phyloP scores from a whole-genome alignment of 108 stramenopile species.

The Pseudonitzschia delicatissima region DNA sequence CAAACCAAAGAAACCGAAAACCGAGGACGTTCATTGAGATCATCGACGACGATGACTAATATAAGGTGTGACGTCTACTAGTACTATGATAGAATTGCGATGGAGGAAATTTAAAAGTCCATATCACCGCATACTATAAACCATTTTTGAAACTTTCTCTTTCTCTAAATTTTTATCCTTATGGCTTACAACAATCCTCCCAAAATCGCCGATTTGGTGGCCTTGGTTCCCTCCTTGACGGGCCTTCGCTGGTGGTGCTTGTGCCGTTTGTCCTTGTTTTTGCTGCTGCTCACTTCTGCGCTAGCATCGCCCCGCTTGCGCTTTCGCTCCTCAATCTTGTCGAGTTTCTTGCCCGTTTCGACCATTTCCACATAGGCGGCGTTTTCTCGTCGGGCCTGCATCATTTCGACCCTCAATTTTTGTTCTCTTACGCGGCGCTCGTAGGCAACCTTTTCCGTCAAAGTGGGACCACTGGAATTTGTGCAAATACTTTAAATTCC shows the following conservation, averaged over 20 bases:
- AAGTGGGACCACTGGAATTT: constrained; percentile 95
- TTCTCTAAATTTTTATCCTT: neutral
- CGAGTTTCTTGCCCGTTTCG: constrained; percentile 86
- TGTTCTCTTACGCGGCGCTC: constrained; percentile 91
- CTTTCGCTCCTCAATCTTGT: constrained; percentile 87
- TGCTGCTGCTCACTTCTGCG: neutral
- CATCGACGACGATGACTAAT: constrained; percentile 21
- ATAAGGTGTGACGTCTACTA: neutral
- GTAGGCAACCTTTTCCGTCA: constrained; percentile 97
- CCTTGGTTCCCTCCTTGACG: constrained; percentile 37
- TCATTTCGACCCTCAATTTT: constrained; percentile 87
- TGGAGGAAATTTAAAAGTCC: neutral
- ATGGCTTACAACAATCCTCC: constrained; percentile 34
- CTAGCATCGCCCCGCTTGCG: constrained; percentile 55
- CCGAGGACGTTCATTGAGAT: constrained; percentile 27
- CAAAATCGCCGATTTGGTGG: constrained; percentile 54
- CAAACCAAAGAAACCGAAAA: constrained; percentile 6
- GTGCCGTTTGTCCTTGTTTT: constrained; percentile 16
- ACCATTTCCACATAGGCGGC: constrained; percentile 85
- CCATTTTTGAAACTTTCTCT: neutral
- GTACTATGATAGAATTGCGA: neutral
- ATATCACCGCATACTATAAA: neutral
- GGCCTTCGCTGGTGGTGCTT: constrained; percentile 35
- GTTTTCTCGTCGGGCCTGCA: constrained; percentile 88
- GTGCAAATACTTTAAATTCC: constrained; percentile 93